phyloP scores from a whole-genome alignment of 2,329 filamentous ascomycete genomes.

The Diaporthe sp. region DNA sequence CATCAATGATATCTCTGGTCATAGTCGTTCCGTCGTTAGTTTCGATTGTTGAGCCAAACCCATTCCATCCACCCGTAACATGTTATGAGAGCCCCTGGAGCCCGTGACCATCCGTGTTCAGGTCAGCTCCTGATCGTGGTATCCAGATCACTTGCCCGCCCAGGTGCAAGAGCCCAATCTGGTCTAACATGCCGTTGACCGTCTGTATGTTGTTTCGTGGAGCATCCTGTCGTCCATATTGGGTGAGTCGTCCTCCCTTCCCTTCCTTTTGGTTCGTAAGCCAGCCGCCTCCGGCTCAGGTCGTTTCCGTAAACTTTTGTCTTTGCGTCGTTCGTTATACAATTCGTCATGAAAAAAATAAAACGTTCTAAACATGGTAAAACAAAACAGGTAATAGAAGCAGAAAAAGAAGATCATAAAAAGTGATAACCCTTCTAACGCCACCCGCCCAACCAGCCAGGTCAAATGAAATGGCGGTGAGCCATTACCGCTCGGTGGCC shows the following conservation, averaged over 20 bases:
- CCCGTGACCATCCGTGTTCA: slow-evolving; percentile 7
- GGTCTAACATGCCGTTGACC: slow-evolving; percentile 32
- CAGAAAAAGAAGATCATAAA: slow-evolving; percentile 30
- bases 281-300: slow-evolving; percentile 33
- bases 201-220: slow-evolving; percentile 28
- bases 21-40: slow-evolving; percentile 41
- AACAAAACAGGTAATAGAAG: slow-evolving; percentile 34
- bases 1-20: slow-evolving; percentile 42
- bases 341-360: slow-evolving; percentile 39
- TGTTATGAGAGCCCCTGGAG: slow-evolving; percentile 16
- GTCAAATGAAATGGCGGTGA: slow-evolving; percentile 53
- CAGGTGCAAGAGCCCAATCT: slow-evolving; percentile 11
- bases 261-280: slow-evolving; percentile 34
- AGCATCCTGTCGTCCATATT: slow-evolving; percentile 35
- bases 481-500: slow-evolving; percentile 45
- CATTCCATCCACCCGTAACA: slow-evolving; percentile 29
- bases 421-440: slow-evolving; percentile 39
- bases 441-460: slow-evolving; percentile 24
- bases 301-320: slow-evolving; percentile 41
- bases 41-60: slow-evolving; percentile 32
- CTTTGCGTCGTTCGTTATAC: slow-evolving; percentile 42
- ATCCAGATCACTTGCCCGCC: slow-evolving; percentile 35
- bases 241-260: neutral
- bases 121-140: slow-evolving; percentile 23
- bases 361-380: slow-evolving; percentile 40